phyloP scores from a whole-genome alignment of 2,329 filamentous ascomycete species.

The Diaporthe caulivora region DNA sequence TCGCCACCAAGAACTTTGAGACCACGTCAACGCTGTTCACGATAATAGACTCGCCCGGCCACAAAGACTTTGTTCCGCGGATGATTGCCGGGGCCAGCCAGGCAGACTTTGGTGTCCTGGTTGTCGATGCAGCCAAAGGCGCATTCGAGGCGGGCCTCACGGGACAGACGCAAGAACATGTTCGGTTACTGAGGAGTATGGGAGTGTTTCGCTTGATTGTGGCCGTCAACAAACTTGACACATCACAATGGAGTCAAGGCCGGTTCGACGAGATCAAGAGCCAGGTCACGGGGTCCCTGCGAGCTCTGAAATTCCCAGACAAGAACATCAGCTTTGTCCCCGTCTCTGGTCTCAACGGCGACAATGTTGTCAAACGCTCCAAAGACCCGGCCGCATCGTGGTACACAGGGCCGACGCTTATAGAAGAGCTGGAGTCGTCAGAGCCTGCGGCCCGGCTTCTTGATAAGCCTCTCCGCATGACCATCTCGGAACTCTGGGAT shows the following conservation, averaged over 20 bases:
- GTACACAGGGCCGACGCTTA: constrained; percentile 84
- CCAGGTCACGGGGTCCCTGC: constrained; percentile 86
- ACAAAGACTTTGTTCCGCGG: constrained; percentile 96
- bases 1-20: constrained; percentile 94
- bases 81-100: constrained; percentile 98
- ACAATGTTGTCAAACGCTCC: constrained; percentile 79
- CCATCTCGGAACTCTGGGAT: constrained; percentile 88
- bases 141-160: constrained; percentile 94
- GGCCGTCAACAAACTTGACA: constrained; percentile 95
- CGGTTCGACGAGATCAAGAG: constrained; percentile 88
- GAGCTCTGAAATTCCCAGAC: constrained; percentile 81
- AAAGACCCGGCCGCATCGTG: constrained; percentile 73
- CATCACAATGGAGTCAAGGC: constrained; percentile 83
- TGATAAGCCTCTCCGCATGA: constrained; percentile 85
- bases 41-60: constrained; percentile 94
- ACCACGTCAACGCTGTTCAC: constrained; percentile 90
- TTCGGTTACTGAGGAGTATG: constrained; percentile 88
- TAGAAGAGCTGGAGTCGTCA: constrained; percentile 87
- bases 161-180: constrained; percentile 95
- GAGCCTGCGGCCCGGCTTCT: constrained; percentile 76
- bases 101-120: constrained; percentile 94
- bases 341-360: constrained; percentile 88
- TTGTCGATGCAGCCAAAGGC: constrained; percentile 90
- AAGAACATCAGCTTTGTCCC: constrained; percentile 90
- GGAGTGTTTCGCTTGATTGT: constrained; percentile 90